Conservation (phyloP, 2,329 filamentous ascomycete genomes). For the Trichoderma arundinaceum region DNA sequence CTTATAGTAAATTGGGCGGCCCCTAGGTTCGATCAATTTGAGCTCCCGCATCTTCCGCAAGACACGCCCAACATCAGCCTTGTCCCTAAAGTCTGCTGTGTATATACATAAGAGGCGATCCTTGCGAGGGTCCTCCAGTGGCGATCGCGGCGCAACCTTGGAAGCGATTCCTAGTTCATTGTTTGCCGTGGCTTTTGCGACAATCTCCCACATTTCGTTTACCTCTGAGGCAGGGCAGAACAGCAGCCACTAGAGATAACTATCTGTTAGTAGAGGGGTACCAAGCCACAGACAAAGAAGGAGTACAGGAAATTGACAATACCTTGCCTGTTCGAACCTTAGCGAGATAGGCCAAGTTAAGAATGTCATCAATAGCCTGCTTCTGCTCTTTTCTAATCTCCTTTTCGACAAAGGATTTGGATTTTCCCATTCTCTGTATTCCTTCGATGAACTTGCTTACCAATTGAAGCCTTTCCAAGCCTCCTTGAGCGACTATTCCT, state of each 20-base stretch:
- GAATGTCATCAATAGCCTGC: conserved; percentile 60
- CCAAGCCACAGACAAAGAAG: neutral
- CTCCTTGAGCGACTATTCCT: conserved; percentile 57
- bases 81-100: conserved; percentile 74
- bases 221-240: conserved; percentile 63
- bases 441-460: conserved; percentile 55
- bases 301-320: conserved; percentile 15
- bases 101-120: conserved; percentile 76
- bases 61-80: conserved; percentile 71
- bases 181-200: conserved; percentile 70
- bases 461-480: conserved; percentile 56
- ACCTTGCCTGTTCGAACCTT: conserved; percentile 71
- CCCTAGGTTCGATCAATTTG: conserved; percentile 58
- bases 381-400: conserved; percentile 58
- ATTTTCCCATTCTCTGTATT: conserved; percentile 48
- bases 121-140: conserved; percentile 47
- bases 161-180: conserved; percentile 74
- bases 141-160: conserved; percentile 69
- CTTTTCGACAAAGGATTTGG: conserved; percentile 47
- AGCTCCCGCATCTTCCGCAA: conserved; percentile 66
- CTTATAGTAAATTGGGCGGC: conserved; percentile 76
- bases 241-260: conserved; percentile 72
- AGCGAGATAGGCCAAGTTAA: conserved; percentile 63
- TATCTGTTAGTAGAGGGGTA: neutral
- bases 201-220: conserved; percentile 66